These are phyloP conservation scores for Heterobasidion irregulare DNA, from an alignment of 1,284 basidiomycete species.

Conservation along the genomic window DNA sequence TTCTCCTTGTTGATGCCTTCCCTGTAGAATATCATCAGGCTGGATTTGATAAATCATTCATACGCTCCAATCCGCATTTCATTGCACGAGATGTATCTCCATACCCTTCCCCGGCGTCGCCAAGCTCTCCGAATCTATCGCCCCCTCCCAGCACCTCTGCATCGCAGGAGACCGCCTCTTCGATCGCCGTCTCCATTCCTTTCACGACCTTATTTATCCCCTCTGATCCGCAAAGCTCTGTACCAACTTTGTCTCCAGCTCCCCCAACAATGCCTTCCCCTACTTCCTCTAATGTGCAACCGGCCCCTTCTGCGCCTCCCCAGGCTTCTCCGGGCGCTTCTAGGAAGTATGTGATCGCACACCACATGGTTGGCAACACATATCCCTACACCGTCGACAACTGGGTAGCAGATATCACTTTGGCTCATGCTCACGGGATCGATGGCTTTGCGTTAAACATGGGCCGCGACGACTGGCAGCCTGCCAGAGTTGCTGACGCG, in stretches of 20 bases:
- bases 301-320: background rate
- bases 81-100: background rate
- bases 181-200: background rate
- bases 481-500: slow-evolving; percentile 55
- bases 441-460: slow-evolving; percentile 66
- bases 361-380: slow-evolving; percentile 64
- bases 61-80: background rate
- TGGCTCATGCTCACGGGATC: slow-evolving; percentile 52
- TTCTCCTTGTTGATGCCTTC: background rate
- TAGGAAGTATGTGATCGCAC: slow-evolving; percentile 52
- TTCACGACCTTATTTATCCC: background rate
- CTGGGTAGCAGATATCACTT: slow-evolving; percentile 48
- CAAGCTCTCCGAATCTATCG: background rate
- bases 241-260: background rate
- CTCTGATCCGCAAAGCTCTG: background rate
- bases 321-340: slow-evolving; percentile 3
- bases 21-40: slow-evolving; percentile 1
- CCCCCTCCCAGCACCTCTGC: background rate
- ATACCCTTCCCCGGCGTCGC: background rate
- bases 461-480: slow-evolving; percentile 61
- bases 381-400: slow-evolving; percentile 50
- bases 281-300: background rate
- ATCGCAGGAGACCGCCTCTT: background rate
- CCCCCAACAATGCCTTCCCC: background rate
- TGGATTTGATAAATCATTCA: background rate